Percentiles rank a stretch among this genome's conserved stretches.
phyloP scores from a whole-genome alignment of 345 rosid genomes.

The Rhodamnia argentea region DNA sequence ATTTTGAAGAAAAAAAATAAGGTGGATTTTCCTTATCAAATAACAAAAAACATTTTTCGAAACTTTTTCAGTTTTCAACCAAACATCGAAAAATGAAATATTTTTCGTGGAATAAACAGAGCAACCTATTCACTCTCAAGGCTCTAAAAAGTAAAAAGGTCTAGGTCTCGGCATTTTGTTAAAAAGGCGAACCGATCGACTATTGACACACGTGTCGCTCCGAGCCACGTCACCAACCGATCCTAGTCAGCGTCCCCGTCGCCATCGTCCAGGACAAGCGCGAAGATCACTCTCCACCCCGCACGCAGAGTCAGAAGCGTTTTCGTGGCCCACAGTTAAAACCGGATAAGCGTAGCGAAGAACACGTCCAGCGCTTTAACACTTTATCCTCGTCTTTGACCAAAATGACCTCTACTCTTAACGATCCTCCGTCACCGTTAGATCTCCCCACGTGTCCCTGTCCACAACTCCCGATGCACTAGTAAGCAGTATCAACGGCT shows the following conservation, averaged over 20 bases:
- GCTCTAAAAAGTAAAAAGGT: no score
- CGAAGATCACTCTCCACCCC: not conserved
- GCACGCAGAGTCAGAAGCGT: not conserved
- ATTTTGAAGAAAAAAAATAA: no score
- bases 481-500: not conserved
- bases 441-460: slow-evolving; percentile 2
- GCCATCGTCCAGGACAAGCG: not conserved
- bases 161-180: not conserved
- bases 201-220: not conserved
- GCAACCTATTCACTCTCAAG: not conserved
- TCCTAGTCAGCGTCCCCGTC: not conserved
- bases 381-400: not conserved
- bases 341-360: slow-evolving; percentile 26
- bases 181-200: not conserved
- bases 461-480: not conserved
- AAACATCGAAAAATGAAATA: no score
- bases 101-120: no score
- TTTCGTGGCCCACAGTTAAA: slow-evolving; percentile 25
- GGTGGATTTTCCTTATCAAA: no score
- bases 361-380: not conserved
- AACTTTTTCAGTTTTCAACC: no score
- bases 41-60: no score
- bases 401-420: not conserved
- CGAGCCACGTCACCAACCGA: not conserved
- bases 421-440: not conserved